Base-by-base conservation (phyloP, 2,329 filamentous ascomycete species). In the Colletotrichum orchidophilum region DNA sequence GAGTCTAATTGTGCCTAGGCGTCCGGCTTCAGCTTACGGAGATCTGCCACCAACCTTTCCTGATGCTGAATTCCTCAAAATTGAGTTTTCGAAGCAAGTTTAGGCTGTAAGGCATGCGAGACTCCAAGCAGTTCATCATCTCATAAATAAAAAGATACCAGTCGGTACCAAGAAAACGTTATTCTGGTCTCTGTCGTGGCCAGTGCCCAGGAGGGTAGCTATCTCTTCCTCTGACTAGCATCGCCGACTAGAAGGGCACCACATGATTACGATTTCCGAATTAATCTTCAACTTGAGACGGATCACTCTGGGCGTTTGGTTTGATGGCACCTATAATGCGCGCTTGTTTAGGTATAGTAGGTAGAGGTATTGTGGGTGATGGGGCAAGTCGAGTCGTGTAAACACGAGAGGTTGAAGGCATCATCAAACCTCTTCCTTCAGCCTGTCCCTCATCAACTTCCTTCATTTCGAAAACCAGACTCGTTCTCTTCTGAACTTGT, bases 141-240 rank as follows among this genome's bases (percentile, higher is more conserved):
- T n/a, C 46, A 15, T 13, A 55, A 67, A 50, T 49, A n/a, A 50
- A n/a, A 50, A 5, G 39, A 67, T 50, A 50, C 65, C 27, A 27
- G 58, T 12, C 35, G 8, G 21, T 29, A 62, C 31, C n/a, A 15
- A 29, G 24, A n/a, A 2, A 3, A 5, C 11, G 15, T 39, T 39
- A 5, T 3, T 35, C 27, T 63, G 26, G 24, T 57, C 35, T 33
- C n/a, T 1, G 13, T 15, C 18, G 13, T 2, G 15, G 33, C 18
- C 3, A 33, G 1, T 9, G 39, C 39, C 35, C 7, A 59, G 5
- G 3, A 24, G 27, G 6, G 7, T 13, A 50, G 4, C 31, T 3
- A 24, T 24, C 27, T 24, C 15, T 11, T 63, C n/a, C 0, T 21
- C 21, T 67, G 58, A 53, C 29, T 21, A 54, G 12, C 11, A 53